These are phyloP conservation scores for Atkinsonella texensis DNA, from an alignment of 2,329 filamentous ascomycete species.

Conservation along the genomic window DNA sequence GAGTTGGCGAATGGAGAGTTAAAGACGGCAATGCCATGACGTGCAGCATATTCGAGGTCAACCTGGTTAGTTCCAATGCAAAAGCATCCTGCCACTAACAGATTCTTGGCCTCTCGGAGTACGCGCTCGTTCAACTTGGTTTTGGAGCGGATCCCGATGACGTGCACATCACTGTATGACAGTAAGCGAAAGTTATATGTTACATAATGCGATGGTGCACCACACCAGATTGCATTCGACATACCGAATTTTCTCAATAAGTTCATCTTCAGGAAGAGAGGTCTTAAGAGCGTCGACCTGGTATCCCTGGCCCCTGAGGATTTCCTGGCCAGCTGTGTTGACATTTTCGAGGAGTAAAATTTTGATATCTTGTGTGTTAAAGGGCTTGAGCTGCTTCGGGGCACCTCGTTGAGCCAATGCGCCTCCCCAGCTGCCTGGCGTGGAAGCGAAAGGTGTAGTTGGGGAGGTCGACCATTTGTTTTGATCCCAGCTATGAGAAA, in stretches of 20 bases:
- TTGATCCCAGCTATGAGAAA: constrained; percentile 45
- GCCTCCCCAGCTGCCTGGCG: constrained; percentile 48
- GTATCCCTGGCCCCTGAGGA: constrained; percentile 77
- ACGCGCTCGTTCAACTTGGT: constrained; percentile 85
- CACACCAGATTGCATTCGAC: constrained; percentile 15
- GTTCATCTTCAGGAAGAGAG: constrained; percentile 79
- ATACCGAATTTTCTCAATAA: constrained; percentile 93
- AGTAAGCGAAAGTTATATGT: constrained; percentile 3
- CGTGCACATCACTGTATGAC: constrained; percentile 67
- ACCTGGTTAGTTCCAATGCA: constrained; percentile 98
- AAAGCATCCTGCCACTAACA: constrained; percentile 95
- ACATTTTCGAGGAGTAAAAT: constrained; percentile 93
- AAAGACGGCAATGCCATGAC: constrained; percentile 89
- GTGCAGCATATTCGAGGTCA: constrained; percentile 70
- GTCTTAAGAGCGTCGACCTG: constrained; percentile 88
- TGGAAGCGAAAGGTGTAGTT: constrained; percentile 61
- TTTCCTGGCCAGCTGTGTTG: constrained; percentile 77
- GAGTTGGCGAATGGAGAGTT: constrained; percentile 99
- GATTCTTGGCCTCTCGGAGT: constrained; percentile 78
- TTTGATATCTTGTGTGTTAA: constrained; percentile 92
- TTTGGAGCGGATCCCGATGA: constrained; percentile 96
- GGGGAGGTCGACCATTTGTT: constrained; percentile 59
- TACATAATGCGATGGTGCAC: not conserved
- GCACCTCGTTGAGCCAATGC: constrained; percentile 25
- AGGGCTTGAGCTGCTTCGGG: constrained; percentile 79